phyloP scores from a whole-genome alignment of 257 asterid species.

The Echium plantagineum region DNA sequence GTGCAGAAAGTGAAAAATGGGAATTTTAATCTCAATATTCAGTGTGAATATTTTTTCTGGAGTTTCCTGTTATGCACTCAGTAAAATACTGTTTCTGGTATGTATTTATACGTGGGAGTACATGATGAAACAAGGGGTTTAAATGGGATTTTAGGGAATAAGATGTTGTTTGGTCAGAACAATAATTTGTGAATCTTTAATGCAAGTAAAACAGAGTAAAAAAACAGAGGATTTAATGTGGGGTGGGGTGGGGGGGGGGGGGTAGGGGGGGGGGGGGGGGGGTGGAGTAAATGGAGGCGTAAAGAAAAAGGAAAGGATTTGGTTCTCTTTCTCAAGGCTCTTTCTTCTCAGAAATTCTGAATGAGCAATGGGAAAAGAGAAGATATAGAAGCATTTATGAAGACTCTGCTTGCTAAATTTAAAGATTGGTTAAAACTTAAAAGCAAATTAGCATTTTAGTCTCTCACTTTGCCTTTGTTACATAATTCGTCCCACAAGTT shows the following conservation, averaged over 20 bases:
- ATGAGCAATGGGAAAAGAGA: slow-evolving; percentile 19
- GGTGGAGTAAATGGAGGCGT: slow-evolving; percentile 42
- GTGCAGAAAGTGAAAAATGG: not conserved
- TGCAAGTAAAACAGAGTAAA: slow-evolving; percentile 4
- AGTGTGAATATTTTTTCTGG: slow-evolving; percentile 2
- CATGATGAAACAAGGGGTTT: slow-evolving; percentile 9
- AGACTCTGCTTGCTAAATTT: slow-evolving; percentile 7
- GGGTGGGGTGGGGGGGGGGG: slow-evolving; percentile 1
- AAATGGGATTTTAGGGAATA: slow-evolving; percentile 23
- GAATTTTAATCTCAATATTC: slow-evolving; percentile 1
- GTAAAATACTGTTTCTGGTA: slow-evolving; percentile 10
- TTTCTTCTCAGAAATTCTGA: slow-evolving; percentile 14
- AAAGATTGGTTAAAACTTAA: slow-evolving; percentile 6
- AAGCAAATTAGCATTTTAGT: not conserved
- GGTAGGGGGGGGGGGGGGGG: too few species aligned
- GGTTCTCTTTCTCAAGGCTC: slow-evolving; percentile 51
- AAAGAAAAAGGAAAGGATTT: slow-evolving; percentile 51
- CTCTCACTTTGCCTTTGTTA: not conserved
- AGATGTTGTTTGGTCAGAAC: not conserved
- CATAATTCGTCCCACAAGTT: too few species aligned
- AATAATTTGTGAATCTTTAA: slow-evolving; percentile 7
- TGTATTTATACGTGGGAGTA: slow-evolving; percentile 7
- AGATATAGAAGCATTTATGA: slow-evolving; percentile 16
- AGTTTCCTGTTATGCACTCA: slow-evolving; percentile 14
- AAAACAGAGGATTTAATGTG: slow-evolving; percentile 3